Base-by-base conservation (phyloP, 352 stramenopile species). In the Elongisporangium anandrum region DNA sequence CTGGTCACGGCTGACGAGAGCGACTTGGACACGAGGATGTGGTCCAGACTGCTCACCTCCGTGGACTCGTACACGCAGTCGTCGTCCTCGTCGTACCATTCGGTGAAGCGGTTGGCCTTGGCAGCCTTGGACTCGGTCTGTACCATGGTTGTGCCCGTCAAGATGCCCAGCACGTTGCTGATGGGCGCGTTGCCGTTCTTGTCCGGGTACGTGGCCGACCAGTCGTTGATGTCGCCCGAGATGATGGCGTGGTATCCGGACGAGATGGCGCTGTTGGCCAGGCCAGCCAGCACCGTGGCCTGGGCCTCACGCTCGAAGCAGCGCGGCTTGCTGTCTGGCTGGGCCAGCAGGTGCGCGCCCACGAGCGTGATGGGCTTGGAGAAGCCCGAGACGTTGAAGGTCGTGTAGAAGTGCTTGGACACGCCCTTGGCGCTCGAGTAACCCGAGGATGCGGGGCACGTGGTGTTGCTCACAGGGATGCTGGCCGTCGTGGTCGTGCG, bases 351-450 rank as follows among this genome's bases (percentile, higher is more conserved):
- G 59, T 91, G 81, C 15, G 75, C 77, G 16, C 79, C 81, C 8
- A 91, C 77, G 16, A 89, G 57, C 1, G 79, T 87, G 54, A 91
- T 73, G 12, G 79, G 76, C 61, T 87, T 89, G 50, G 75, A 76
- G 68, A 85, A 86, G 4, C 79, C 76, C 4, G 69, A 63, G 41
- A 85, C 69, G 49, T 88, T 81, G 68, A 91, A 85, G 3, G 76
- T 81, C 49, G 81, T 81, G 72, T 83, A 85, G 53, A 89, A 83
- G 66, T 91, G 72, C 69, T 91, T 91, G 57, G 77, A 77, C 34
- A 88, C 77, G 6, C 65, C 70, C 64, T 85, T 87, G 4, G 73
- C 68, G 41, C 56, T 66, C 13, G 75, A 73, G 58, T 72, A 73
- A n/a, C 66, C 73, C 26, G 66, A 72, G 21, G 63, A 64, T 4